Percentiles rank a stretch among this genome's conserved stretches.
Conservation (phyloP, 2,329 filamentous ascomycete species). For the Aphanocladium album region DNA sequence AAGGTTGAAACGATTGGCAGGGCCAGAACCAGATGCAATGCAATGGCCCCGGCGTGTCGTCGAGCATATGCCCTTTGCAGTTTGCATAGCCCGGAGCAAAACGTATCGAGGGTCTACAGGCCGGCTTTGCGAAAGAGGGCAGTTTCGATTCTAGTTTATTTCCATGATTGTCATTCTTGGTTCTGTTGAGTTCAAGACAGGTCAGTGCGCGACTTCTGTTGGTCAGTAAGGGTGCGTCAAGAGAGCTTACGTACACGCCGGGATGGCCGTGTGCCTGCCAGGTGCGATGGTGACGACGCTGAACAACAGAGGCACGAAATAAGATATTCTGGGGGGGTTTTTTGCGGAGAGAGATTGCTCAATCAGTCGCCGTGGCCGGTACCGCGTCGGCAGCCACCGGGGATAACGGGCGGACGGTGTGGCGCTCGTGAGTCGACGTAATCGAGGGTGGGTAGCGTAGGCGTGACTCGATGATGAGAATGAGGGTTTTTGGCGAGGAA, state of each 20-base stretch:
- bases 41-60: not conserved
- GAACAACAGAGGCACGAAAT: not conserved
- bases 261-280: not conserved
- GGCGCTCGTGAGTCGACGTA: constrained; percentile 3
- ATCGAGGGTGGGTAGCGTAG: not conserved
- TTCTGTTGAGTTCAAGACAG: not conserved
- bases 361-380: not conserved
- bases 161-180: not conserved
- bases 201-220: not conserved
- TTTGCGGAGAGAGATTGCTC: not conserved
- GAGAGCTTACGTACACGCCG: constrained; percentile 5
- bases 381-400: constrained; percentile 7
- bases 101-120: not conserved
- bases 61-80: not conserved
- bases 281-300: not conserved
- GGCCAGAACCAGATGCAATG: not conserved
- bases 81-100: not conserved
- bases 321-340: not conserved
- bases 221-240: not conserved
- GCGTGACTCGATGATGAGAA: not conserved
- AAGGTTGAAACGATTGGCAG: not conserved
- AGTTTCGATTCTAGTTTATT: not conserved
- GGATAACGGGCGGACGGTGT: not conserved
- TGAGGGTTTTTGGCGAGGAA: not conserved
- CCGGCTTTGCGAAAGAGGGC: not conserved